Evolutionary conservation across 1,139 yeast genomes (phyloP).

Genomic region (Casaregolazyma suthepensis): DNA sequence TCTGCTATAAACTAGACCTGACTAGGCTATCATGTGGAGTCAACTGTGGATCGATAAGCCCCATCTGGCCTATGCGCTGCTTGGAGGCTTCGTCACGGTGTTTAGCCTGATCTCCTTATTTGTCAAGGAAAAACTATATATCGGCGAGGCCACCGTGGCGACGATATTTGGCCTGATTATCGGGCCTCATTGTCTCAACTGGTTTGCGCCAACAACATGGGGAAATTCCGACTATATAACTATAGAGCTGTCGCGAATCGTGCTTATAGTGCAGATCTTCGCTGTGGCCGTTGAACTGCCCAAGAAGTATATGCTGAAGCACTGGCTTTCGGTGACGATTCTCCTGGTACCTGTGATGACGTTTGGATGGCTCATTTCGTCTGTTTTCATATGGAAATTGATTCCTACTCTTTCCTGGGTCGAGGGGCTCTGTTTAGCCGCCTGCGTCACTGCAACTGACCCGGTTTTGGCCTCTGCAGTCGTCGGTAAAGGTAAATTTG

Average conservation of each 20-base stretch:
- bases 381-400: conserved; percentile 75
- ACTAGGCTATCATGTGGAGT: conserved; percentile 28
- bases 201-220: conserved; percentile 90
- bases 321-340: conserved; percentile 77
- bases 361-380: conserved; percentile 84
- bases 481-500: conserved; percentile 95
- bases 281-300: conserved; percentile 98
- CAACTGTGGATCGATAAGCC: conserved; percentile 45
- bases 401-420: conserved; percentile 79
- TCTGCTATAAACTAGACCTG: background rate
- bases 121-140: conserved; percentile 80
- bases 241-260: conserved; percentile 80
- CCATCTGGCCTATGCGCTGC: conserved; percentile 87
- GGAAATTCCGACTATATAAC: conserved; percentile 86
- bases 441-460: conserved; percentile 96
- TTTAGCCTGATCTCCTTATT: conserved; percentile 88
- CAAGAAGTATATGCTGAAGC: conserved; percentile 82
- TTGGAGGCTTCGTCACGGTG: conserved; percentile 81
- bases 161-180: conserved; percentile 84
- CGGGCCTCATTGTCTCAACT: conserved; percentile 85
- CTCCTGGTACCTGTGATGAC: conserved; percentile 91
- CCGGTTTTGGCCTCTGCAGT: conserved; percentile 98
- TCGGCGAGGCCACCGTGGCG: conserved; percentile 96
- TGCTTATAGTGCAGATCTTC: conserved; percentile 86
- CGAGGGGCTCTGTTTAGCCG: conserved; percentile 73